Evolutionary conservation across 2,329 filamentous ascomycete species (phyloP).

Genomic region (Waltergamsia citrina): DNA sequence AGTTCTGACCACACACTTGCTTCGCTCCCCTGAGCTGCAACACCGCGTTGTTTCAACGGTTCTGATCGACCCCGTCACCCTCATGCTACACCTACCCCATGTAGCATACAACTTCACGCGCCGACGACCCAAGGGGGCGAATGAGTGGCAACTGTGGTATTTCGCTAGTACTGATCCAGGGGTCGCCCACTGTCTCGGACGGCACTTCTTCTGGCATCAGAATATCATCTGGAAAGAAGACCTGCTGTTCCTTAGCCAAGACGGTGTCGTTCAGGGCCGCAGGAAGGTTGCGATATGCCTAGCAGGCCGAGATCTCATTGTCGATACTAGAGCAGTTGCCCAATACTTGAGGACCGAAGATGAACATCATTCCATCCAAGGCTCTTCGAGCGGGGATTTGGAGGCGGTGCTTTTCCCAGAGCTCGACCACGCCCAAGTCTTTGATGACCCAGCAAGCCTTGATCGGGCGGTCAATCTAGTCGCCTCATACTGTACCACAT

Average conservation of each 20-base stretch:
- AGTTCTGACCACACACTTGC: slow-evolving; percentile 51
- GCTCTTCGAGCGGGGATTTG: slow-evolving; percentile 23
- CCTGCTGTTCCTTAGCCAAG: slow-evolving; percentile 22
- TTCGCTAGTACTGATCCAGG: slow-evolving; percentile 60
- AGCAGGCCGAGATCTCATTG: slow-evolving; percentile 53
- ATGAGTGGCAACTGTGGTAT: slow-evolving; percentile 62
- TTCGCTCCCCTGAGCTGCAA: slow-evolving; percentile 37
- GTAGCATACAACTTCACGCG: slow-evolving; percentile 65
- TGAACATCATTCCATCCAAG: too few species aligned
- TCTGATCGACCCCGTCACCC: slow-evolving; percentile 52
- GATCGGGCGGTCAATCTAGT: slow-evolving; percentile 19
- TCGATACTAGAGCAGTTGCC: slow-evolving; percentile 48
- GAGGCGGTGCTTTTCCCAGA: slow-evolving; percentile 51
- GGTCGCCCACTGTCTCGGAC: slow-evolving; percentile 52
- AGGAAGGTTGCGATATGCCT: slow-evolving; percentile 46
- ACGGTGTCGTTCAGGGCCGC: slow-evolving; percentile 9
- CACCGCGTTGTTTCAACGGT: slow-evolving; percentile 38
- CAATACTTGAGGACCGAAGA: slow-evolving; percentile 34
- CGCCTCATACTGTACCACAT: slow-evolving; percentile 12
- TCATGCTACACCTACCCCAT: slow-evolving; percentile 59
- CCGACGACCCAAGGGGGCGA: slow-evolving; percentile 42
- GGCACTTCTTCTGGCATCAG: slow-evolving; percentile 64
- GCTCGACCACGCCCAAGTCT: slow-evolving; percentile 56
- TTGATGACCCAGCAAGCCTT: slow-evolving; percentile 26
- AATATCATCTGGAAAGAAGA: slow-evolving; percentile 65